phyloP scores from a whole-genome alignment of 768 basidiomycete species.

The Hypholoma fasciculare region DNA sequence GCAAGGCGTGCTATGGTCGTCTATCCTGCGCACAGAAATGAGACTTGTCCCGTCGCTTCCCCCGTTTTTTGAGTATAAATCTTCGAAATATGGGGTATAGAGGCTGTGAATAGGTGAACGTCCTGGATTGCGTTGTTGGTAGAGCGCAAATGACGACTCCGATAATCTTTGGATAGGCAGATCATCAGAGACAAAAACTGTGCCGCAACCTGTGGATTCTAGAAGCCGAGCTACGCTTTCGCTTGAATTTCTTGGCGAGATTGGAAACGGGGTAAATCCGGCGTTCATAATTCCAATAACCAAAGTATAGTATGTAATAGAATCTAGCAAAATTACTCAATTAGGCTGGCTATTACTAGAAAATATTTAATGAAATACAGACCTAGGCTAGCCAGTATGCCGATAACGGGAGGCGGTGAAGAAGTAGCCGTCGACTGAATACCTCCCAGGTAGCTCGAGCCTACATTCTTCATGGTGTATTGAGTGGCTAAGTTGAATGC shows the following conservation, averaged over 20 bases:
- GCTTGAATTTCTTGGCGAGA: slow-evolving; percentile 1
- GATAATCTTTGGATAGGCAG: not conserved
- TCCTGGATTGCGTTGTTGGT: not conserved
- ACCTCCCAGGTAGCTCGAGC: too few species aligned
- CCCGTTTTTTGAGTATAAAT: not conserved
- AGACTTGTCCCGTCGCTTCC: too few species aligned
- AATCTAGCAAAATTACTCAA: not conserved
- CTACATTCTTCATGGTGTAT: not conserved
- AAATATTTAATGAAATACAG: too few species aligned
- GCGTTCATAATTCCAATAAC: slow-evolving; percentile 5
- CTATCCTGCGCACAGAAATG: not conserved
- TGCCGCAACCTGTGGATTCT: not conserved
- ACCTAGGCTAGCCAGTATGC: slow-evolving; percentile 5
- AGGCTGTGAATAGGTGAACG: not conserved
- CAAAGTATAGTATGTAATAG: slow-evolving; percentile 1
- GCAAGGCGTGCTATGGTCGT: not conserved
- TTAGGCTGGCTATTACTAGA: not conserved
- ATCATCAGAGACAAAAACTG: not conserved
- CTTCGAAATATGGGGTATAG: not conserved
- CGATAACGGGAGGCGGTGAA: not conserved
- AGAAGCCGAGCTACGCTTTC: slow-evolving; percentile 5
- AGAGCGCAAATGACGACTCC: not conserved
- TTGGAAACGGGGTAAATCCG: slow-evolving; percentile 1
- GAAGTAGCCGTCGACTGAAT: too few species aligned
- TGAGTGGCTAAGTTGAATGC: not conserved